A percentile compares a stretch with the other conserved stretches of the same genome.
phyloP scores from a whole-genome alignment of 2,329 filamentous ascomycete genomes.

The Botrytis galanthina region DNA sequence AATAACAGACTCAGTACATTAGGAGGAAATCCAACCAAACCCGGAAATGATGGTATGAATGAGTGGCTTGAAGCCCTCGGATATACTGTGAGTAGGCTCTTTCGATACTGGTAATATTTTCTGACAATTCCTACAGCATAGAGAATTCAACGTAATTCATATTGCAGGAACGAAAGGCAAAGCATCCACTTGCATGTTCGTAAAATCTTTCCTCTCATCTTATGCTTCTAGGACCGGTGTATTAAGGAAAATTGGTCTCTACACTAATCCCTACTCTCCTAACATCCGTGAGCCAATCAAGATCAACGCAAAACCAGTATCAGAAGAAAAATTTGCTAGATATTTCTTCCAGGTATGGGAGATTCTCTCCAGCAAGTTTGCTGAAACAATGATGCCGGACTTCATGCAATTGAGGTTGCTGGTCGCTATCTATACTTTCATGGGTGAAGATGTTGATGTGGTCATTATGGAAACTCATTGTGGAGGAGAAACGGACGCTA shows the following conservation, averaged over 20 bases:
- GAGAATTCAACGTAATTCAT: slow-evolving; percentile 50
- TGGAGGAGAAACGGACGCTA: slow-evolving; percentile 65
- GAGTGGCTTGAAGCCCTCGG: slow-evolving; percentile 16
- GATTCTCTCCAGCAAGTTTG: slow-evolving; percentile 37
- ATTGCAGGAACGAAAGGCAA: slow-evolving; percentile 72
- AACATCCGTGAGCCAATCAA: slow-evolving; percentile 64
- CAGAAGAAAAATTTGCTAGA: slow-evolving; percentile 53
- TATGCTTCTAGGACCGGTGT: slow-evolving; percentile 41
- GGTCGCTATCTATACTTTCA: slow-evolving; percentile 62
- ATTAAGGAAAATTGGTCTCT: slow-evolving; percentile 51
- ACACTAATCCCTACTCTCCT: slow-evolving; percentile 65
- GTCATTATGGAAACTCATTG: slow-evolving; percentile 65
- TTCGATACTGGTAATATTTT: neutral
- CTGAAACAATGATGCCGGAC: slow-evolving; percentile 48
- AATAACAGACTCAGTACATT: neutral
- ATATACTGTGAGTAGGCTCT: neutral
- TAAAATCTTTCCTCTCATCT: slow-evolving; percentile 56
- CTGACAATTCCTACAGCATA: slow-evolving; percentile 1
- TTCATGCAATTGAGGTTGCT: slow-evolving; percentile 61
- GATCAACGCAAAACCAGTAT: slow-evolving; percentile 55
- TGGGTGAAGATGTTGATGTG: slow-evolving; percentile 58
- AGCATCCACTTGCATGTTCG: slow-evolving; percentile 66
- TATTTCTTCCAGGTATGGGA: slow-evolving; percentile 24
- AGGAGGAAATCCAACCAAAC: neutral
- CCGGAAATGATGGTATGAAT: neutral